These are phyloP conservation scores for Sordariomycetes sp. DNA, from an alignment of 2,329 filamentous ascomycete genomes.

Conservation along the genomic window DNA sequence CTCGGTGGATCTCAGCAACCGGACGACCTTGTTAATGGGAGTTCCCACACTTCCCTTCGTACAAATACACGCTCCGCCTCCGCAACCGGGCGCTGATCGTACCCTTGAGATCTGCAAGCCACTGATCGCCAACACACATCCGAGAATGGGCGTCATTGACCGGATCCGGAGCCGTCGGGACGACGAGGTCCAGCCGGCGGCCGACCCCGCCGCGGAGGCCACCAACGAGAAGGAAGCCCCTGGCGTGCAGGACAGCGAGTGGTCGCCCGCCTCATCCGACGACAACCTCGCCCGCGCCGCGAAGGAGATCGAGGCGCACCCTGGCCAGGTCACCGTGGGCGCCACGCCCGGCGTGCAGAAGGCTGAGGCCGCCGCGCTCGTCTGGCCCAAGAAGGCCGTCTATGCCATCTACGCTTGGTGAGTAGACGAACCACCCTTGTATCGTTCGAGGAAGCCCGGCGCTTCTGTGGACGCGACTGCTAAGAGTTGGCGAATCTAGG, in stretches of 20 bases:
- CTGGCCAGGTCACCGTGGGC: slow-evolving; percentile 11
- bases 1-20: too few relatives aligned
- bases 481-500: background rate
- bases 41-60: too few relatives aligned
- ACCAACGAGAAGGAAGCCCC: background rate
- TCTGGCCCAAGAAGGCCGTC: slow-evolving; percentile 26
- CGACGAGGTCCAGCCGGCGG: background rate
- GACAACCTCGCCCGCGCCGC: slow-evolving; percentile 1
- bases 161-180: background rate
- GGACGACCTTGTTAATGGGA: too few relatives aligned
- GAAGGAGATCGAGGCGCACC: background rate
- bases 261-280: background rate
- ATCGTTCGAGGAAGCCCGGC: too few relatives aligned
- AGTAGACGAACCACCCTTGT: too few relatives aligned
- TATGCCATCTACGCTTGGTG: slow-evolving; percentile 22
- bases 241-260: background rate
- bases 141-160: background rate
- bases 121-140: too few relatives aligned
- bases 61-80: too few relatives aligned
- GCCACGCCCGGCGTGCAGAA: slow-evolving; percentile 21
- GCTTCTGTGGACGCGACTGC: too few relatives aligned
- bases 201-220: too few relatives aligned
- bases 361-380: slow-evolving; percentile 26
- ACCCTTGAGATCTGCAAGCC: too few relatives aligned
- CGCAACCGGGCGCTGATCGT: too few relatives aligned